phyloP scores from a whole-genome alignment of 352 stramenopile genomes.

The Phytophthora fragariaefolia region DNA sequence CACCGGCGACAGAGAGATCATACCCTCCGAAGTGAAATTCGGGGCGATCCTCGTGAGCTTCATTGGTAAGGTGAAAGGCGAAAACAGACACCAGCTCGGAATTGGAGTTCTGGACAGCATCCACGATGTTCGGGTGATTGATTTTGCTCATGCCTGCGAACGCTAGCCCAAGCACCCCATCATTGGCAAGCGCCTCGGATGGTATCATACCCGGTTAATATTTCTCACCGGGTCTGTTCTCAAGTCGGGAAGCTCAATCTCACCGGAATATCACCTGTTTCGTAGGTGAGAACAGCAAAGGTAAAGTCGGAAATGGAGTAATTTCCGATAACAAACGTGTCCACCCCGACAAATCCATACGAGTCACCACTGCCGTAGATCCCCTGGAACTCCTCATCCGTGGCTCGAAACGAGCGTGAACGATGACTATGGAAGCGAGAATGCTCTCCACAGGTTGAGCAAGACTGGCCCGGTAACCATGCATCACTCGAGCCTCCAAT shows the following conservation, averaged over 20 bases:
- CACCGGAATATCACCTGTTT: conserved; percentile 58
- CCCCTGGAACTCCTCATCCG: conserved; percentile 41
- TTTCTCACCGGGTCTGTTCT: not conserved
- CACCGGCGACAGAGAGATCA: conserved; percentile 39
- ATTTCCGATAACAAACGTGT: conserved; percentile 47
- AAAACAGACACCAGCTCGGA: conserved; percentile 46
- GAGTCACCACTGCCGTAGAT: conserved; percentile 62
- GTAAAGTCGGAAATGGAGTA: conserved; percentile 36
- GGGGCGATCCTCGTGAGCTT: conserved; percentile 26
- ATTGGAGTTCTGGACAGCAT: conserved; percentile 33
- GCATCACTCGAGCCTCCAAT: conserved; percentile 43
- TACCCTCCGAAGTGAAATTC: conserved; percentile 62
- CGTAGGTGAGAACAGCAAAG: conserved; percentile 51
- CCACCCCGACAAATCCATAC: conserved; percentile 41
- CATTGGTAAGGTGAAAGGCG: conserved; percentile 47
- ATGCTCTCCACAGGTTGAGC: conserved; percentile 66
- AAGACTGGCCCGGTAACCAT: conserved; percentile 43
- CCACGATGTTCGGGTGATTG: conserved; percentile 47
- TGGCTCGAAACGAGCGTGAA: conserved; percentile 39
- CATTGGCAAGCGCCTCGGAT: conserved; percentile 45
- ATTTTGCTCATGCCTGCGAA: conserved; percentile 68
- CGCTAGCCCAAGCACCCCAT: conserved; percentile 62
- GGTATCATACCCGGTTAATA: not conserved
- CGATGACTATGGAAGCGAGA: conserved; percentile 39
- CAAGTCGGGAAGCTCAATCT: not conserved